Evolutionary conservation across 176 grass and related monocot genomes (phyloP), one percentile per base, ranked within the genome.

Genomic region (Ensete ventricosum): DNA sequence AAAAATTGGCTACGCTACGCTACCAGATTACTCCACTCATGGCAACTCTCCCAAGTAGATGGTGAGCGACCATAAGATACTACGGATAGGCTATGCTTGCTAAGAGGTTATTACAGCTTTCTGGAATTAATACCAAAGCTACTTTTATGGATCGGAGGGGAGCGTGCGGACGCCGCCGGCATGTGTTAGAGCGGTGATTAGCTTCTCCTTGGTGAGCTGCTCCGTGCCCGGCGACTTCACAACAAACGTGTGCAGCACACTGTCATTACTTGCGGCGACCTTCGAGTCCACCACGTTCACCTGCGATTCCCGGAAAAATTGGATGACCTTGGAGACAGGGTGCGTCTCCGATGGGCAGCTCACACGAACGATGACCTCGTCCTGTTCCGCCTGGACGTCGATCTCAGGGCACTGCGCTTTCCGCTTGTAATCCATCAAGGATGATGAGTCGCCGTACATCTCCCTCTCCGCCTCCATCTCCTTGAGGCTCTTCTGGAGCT

Each of bases 341-440:
- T 97, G 90, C 82, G 76, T 77, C 27, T 82, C 80, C 69, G 93
- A 74, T 1, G 93, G 85, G 62, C 87, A 88, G 23, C 74, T 90
- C 65, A 97, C 93, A 14, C 86, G 87, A 79, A 97, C 83, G 71
- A 93, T 72, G 79, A 97, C 93, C 67, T 93, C 81, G 69, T 87
- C 89, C 53, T 86, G 76, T 80, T 62, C 78, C 34, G 77, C 54
- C 82, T 83, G 72, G 64, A 90, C 85, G 62, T 96, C 87, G 55
- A 96, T 82, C 17, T 84, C 81, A 14, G 89, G 83, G 27, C 10
- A 34, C 25, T 43, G 52, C 14, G 25, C 3, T 52, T 9, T 52
- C 10, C 11, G 21, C 63, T 11, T 54, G 62, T 11, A 23, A 25
- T 65, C 54, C 54, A 57, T 64, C 60, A 19, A 64, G 34, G 34